These are phyloP conservation scores for Coprinellus aureogranulatus DNA, from an alignment of 768 basidiomycete genomes.

Conservation along the genomic window DNA sequence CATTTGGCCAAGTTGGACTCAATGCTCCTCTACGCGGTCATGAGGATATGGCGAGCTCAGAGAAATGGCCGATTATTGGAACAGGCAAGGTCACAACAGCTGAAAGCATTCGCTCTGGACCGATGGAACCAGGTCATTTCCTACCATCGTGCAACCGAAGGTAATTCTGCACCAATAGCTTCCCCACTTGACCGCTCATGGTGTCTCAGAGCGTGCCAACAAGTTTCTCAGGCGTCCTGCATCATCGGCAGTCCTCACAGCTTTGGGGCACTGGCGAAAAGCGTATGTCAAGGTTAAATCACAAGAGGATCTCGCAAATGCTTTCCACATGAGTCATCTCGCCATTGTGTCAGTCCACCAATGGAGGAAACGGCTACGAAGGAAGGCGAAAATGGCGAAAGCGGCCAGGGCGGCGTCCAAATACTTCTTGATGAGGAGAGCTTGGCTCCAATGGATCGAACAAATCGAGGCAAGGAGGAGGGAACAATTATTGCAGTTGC, in stretches of 20 bases:
- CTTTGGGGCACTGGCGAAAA: not conserved
- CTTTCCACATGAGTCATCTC: conserved; percentile 4
- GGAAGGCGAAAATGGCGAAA: conserved; percentile 46
- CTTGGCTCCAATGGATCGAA: conserved; percentile 48
- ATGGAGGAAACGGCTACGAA: conserved; percentile 59
- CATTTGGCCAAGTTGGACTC: conserved; percentile 56
- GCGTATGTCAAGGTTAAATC: not conserved
- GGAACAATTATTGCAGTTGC: conserved; percentile 27
- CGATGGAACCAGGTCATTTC: not conserved
- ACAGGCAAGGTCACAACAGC: not conserved
- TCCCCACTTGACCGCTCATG: not conserved
- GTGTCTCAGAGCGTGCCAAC: conserved; percentile 1
- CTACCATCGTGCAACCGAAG: not conserved
- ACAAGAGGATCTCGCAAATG: not conserved
- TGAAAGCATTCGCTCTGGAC: not conserved
- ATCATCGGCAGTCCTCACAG: not conserved
- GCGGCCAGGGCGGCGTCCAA: conserved; percentile 55
- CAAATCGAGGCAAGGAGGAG: conserved; percentile 43
- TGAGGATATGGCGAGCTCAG: conserved; percentile 49
- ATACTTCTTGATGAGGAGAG: conserved; percentile 47
- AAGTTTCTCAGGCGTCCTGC: conserved; percentile 2
- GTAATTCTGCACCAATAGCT: not conserved
- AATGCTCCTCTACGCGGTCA: conserved; percentile 55
- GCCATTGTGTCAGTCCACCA: conserved; percentile 1
- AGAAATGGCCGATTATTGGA: not conserved